A percentile compares a stretch with the other conserved stretches of the same genome.
phyloP scores from a whole-genome alignment of 2,329 filamentous ascomycete genomes.

The Lachnellula arida region DNA sequence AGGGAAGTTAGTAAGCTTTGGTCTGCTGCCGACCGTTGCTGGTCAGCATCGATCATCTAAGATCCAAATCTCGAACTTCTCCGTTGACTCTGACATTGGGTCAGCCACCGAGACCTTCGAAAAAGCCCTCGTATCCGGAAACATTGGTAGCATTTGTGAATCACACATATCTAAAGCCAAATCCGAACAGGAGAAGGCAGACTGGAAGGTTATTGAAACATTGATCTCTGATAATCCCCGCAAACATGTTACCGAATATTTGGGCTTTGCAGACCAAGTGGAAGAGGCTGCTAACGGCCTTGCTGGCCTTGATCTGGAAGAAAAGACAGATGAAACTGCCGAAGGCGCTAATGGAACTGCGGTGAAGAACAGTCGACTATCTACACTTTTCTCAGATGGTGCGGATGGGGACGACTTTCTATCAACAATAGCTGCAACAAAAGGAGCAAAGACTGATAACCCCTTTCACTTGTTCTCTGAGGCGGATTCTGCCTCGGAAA shows the following conservation, averaged over 20 bases:
- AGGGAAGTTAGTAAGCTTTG: conserved; percentile 80
- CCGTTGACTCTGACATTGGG: conserved; percentile 81
- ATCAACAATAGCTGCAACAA: conserved; percentile 76
- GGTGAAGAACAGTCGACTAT: conserved; percentile 57
- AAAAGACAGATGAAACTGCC: conserved; percentile 41
- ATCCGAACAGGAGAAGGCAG: conserved; percentile 87
- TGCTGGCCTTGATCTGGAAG: conserved; percentile 32
- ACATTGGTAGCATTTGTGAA: conserved; percentile 75
- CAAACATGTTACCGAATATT: conserved; percentile 78
- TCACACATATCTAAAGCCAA: conserved; percentile 69
- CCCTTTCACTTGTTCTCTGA: conserved; percentile 88
- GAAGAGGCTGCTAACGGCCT: conserved; percentile 50
- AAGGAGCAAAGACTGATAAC: conserved; percentile 88
- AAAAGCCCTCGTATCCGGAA: conserved; percentile 69
- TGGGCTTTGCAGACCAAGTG: conserved; percentile 68
- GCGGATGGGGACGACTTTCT: conserved; percentile 80
- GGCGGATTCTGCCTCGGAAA: conserved; percentile 78
- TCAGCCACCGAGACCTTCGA: conserved; percentile 83
- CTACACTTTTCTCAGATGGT: conserved; percentile 75
- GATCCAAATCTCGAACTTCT: conserved; percentile 80
- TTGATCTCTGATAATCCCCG: conserved; percentile 81
- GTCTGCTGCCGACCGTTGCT: conserved; percentile 50
- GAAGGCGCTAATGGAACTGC: conserved; percentile 44
- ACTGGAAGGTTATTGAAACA: conserved; percentile 93
- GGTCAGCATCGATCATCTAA: conserved; percentile 68